These are phyloP conservation scores for Botryotinia narcissicola DNA, from an alignment of 2,329 filamentous ascomycete species.

Conservation along the genomic window DNA sequence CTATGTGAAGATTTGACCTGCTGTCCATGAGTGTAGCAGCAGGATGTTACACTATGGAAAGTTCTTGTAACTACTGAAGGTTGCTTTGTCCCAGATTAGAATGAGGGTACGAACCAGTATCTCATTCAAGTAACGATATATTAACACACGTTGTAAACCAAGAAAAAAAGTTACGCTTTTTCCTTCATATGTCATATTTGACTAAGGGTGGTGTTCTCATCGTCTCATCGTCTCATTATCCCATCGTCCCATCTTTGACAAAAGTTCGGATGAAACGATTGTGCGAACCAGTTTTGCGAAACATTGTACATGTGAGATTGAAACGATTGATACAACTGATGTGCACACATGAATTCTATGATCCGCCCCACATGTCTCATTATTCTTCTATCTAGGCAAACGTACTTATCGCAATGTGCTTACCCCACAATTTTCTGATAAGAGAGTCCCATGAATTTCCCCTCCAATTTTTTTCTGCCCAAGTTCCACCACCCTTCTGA, in stretches of 20 bases:
- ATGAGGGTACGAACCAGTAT: neutral
- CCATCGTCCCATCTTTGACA: slow-evolving; percentile 12
- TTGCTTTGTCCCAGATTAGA: neutral
- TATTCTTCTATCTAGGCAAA: neutral
- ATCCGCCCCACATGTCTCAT: neutral
- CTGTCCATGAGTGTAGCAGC: slow-evolving; percentile 36
- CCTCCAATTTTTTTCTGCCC: slow-evolving; percentile 22
- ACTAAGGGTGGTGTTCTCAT: neutral
- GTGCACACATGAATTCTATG: neutral
- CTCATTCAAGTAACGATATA: slow-evolving; percentile 12
- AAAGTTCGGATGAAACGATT: slow-evolving; percentile 14
- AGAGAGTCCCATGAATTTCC: slow-evolving; percentile 16
- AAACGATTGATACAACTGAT: slow-evolving; percentile 1
- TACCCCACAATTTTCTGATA: slow-evolving; percentile 13
- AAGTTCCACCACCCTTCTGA: neutral
- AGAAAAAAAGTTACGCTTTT: slow-evolving; percentile 4
- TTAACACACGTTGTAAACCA: slow-evolving; percentile 3
- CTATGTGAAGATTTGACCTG: slow-evolving; percentile 30
- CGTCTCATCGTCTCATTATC: neutral
- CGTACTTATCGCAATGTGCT: slow-evolving; percentile 21
- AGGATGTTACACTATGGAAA: neutral
- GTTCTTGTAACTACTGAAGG: slow-evolving; percentile 3
- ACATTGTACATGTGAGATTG: slow-evolving; percentile 6
- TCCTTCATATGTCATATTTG: slow-evolving; percentile 6
- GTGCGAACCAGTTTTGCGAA: slow-evolving; percentile 17